Base-by-base conservation (phyloP, 1,284 basidiomycete genomes). In the Jaminaea rosea region DNA sequence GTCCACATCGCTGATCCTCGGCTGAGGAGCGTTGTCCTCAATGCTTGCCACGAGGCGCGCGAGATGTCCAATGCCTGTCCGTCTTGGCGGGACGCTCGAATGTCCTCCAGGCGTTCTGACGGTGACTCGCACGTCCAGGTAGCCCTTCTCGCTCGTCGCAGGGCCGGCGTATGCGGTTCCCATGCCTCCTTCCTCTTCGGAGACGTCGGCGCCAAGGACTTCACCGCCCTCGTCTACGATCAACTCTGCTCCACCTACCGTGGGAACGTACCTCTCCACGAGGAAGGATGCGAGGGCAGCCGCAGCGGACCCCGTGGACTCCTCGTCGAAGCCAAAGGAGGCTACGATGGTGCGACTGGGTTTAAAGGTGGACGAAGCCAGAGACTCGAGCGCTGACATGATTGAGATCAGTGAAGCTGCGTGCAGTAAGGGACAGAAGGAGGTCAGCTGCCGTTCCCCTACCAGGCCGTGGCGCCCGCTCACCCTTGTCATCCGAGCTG, bases 281-380 rank as follows among this genome's bases (percentile, higher is more conserved):
- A 53, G 26, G 15, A 23, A 19, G 10, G 23, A 28, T 9, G 15
- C 84, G 84, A 26, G 80, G 85, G 41, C 90, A n/a, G 49, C 50
- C 9, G 62, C 74, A 65, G 71, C 74, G 36, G 59, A 52, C 49
- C 61, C 62, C 44, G 58, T 46, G 1, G 58, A 47, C 73, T 87
- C 85, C 62, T 86, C 85, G 62, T 87, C 84, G 52, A 81, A 82
- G n/a, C 85, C 85, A 47, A 81, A 82, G 1, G 81, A 79, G 23
- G 85, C 75, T 21, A 86, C 76, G 36, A 86, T 74, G 17, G 60
- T 66, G 27, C 76, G 63, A 41, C 59, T 64, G 4, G 80, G 79
- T 54, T 73, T 52, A 62, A 75, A 80, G 34, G 52, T 56, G 27
- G 76, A 73, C 3, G 67, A 59, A 17, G 78, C 59, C 13, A 81